These are phyloP conservation scores for Ogataea kodamae DNA, from an alignment of 805 yeast genomes.

Conservation along the genomic window DNA sequence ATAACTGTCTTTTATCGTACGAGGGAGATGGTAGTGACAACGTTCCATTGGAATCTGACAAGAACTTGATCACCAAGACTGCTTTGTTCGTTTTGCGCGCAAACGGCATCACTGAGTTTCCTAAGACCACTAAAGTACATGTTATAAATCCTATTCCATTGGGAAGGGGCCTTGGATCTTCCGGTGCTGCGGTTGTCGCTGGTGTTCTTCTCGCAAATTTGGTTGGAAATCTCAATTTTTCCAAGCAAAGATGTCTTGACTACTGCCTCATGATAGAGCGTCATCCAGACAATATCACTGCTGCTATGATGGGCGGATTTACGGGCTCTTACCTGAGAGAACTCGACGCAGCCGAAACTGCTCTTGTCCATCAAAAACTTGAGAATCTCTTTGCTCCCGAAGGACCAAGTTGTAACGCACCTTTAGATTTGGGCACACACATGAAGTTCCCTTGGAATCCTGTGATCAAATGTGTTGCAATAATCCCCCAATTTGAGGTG, in stretches of 20 bases:
- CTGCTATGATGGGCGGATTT: constrained; percentile 99
- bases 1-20: constrained; percentile 67
- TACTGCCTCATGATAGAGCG: constrained; percentile 96
- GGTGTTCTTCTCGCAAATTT: constrained; percentile 90
- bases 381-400: constrained; percentile 80
- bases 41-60: constrained; percentile 76
- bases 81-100: constrained; percentile 90
- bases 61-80: constrained; percentile 85
- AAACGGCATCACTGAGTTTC: constrained; percentile 71
- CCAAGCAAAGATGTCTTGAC: constrained; percentile 83
- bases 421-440: constrained; percentile 81
- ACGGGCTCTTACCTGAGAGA: constrained; percentile 93
- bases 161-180: constrained; percentile 95
- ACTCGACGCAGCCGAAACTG: constrained; percentile 64
- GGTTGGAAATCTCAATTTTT: constrained; percentile 67
- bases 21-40: constrained; percentile 71
- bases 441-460: constrained; percentile 80
- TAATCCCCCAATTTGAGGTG: constrained; percentile 92
- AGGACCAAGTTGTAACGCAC: constrained; percentile 67
- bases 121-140: constrained; percentile 74
- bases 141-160: constrained; percentile 91
- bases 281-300: constrained; percentile 97
- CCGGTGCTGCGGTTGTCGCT: constrained; percentile 98
- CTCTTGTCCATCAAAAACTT: constrained; percentile 77
- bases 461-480: constrained; percentile 80